These are phyloP conservation scores for Aspergillus brunneoviolaceus DNA, from an alignment of 2,329 filamentous ascomycete species.

Conservation along the genomic window DNA sequence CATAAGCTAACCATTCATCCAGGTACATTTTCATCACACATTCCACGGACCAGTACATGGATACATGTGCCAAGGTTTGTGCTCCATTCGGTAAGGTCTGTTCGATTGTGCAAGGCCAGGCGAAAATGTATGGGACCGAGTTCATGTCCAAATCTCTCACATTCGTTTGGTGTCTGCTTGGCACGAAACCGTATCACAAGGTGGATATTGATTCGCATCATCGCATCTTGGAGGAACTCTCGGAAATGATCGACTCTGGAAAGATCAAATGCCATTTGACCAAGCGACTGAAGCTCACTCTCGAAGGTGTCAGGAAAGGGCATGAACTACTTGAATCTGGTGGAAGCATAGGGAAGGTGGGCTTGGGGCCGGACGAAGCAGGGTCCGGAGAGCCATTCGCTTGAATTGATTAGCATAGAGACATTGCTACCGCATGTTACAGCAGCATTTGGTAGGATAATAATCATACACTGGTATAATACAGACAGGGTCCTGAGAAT, in stretches of 20 bases:
- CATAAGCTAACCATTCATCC: slow-evolving; percentile 8
- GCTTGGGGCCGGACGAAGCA: not conserved
- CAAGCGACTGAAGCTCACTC: slow-evolving; percentile 19
- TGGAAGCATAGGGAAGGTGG: slow-evolving; percentile 28
- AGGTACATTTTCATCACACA: slow-evolving; percentile 48
- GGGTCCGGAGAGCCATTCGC: not conserved
- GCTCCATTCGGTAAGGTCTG: slow-evolving; percentile 48
- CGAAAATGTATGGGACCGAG: slow-evolving; percentile 48
- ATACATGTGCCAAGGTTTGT: slow-evolving; percentile 38
- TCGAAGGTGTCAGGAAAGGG: slow-evolving; percentile 41
- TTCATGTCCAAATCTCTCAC: slow-evolving; percentile 49
- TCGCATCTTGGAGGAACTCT: slow-evolving; percentile 40
- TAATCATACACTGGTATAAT: no score
- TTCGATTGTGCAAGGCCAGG: slow-evolving; percentile 47
- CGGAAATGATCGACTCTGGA: slow-evolving; percentile 17
- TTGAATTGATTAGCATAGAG: slow-evolving; percentile 3
- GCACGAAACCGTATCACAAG: slow-evolving; percentile 43
- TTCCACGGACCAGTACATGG: slow-evolving; percentile 44
- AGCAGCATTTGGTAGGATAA: no score
- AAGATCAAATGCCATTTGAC: slow-evolving; percentile 1
- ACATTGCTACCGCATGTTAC: not conserved
- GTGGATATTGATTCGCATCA: slow-evolving; percentile 42
- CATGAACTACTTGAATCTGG: slow-evolving; percentile 42
- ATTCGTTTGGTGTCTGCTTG: slow-evolving; percentile 46
- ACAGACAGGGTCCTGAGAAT: not conserved